Conservation (phyloP, 768 basidiomycete species). For the Boletus rubescentipes region DNA sequence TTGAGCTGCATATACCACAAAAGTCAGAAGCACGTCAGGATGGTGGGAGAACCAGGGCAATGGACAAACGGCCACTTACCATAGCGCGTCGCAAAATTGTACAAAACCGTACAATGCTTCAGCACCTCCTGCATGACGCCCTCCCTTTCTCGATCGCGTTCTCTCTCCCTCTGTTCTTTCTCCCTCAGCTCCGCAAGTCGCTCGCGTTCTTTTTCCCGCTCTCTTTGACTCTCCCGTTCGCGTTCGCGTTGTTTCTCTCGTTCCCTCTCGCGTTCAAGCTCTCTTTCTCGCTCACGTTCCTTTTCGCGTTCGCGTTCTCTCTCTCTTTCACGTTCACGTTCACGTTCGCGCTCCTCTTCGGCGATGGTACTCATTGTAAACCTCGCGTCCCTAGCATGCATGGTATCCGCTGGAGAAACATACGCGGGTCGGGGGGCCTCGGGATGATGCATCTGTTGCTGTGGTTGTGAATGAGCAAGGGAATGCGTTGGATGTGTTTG, state of each 20-base stretch:
- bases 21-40: conserved; percentile 2
- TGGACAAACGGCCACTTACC: conserved; percentile 40
- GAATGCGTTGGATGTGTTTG: conserved; percentile 29
- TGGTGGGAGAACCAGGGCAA: not conserved
- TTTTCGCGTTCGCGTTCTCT: conserved; percentile 19
- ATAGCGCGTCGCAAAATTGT: conserved; percentile 65
- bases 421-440: conserved; percentile 24
- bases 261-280: conserved; percentile 19
- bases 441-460: conserved; percentile 26
- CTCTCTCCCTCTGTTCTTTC: conserved; percentile 25
- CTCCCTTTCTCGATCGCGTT: conserved; percentile 23
- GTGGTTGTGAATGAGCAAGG: conserved; percentile 26
- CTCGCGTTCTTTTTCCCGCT: conserved; percentile 25
- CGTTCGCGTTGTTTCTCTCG: conserved; percentile 20
- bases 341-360: conserved; percentile 24
- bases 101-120: conserved; percentile 58
- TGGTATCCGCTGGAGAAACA: conserved; percentile 30
- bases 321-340: conserved; percentile 22
- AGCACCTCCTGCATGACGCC: conserved; percentile 25
- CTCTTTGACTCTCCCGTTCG: conserved; percentile 23
- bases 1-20: conserved; percentile 23
- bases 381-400: conserved; percentile 27
- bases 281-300: conserved; percentile 23
- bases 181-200: conserved; percentile 21
- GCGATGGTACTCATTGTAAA: conserved; percentile 8